Conservation (phyloP, 2,329 filamentous ascomycete species). For the Aspergillus vadensis region DNA sequence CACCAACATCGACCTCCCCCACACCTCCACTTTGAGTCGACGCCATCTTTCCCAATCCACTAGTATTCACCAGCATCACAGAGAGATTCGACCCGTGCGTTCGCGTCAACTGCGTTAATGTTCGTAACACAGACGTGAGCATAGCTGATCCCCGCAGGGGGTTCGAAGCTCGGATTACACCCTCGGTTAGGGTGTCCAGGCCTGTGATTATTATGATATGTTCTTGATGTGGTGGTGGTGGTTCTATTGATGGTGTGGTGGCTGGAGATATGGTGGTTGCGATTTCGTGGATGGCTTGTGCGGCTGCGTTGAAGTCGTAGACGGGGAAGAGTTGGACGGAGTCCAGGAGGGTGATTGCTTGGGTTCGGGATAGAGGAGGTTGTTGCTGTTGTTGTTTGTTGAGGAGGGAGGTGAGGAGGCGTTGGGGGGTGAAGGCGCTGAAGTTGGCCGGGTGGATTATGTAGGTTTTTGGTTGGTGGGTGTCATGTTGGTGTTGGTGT, state of each 20-base stretch:
- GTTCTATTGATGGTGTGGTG: neutral
- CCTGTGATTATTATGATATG: conserved; percentile 33
- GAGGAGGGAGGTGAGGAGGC: conserved; percentile 33
- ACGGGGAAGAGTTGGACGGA: conserved; percentile 38
- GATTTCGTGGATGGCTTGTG: conserved; percentile 35
- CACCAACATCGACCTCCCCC: neutral
- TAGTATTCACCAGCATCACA: conserved; percentile 42
- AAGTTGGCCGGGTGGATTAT: conserved; percentile 39
- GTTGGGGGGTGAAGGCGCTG: conserved; percentile 33
- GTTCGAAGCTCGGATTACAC: conserved; percentile 42
- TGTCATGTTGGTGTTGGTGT: neutral
- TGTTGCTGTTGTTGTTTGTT: conserved; percentile 6
- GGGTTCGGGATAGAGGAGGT: conserved; percentile 23
- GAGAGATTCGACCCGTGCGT: conserved; percentile 32
- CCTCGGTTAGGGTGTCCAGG: conserved; percentile 40
- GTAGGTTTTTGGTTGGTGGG: conserved; percentile 27
- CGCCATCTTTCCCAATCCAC: conserved; percentile 27
- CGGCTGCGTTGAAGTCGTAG: conserved; percentile 32
- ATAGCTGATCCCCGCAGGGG: conserved; percentile 37
- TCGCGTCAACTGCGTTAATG: conserved; percentile 37
- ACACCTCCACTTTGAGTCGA: neutral
- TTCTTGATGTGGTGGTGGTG: neutral
- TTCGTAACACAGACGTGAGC: conserved; percentile 35
- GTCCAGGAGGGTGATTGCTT: conserved; percentile 37
- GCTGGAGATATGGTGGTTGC: conserved; percentile 20